Evolutionary conservation across 148 eudicot species (phyloP), one percentile per base, ranked within the genome.

Genomic region (Polygonum aviculare): DNA sequence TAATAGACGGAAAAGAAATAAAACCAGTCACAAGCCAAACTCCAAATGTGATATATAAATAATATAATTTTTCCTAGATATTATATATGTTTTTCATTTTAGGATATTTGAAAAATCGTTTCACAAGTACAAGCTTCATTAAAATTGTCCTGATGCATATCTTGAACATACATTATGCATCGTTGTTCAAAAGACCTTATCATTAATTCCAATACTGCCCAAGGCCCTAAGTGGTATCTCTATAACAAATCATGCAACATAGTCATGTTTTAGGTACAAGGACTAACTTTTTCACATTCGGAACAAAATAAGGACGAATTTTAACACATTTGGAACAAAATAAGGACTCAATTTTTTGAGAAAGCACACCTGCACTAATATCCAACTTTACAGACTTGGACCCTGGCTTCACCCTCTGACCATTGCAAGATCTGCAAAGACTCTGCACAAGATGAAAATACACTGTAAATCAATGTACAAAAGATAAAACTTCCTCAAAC

Each of bases 361-460:
- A 38, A 67, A 67, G 73, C 35, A 77, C 80, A 85, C 88, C 88
- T 48, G 85, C 82, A 75, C 81, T 79, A 48, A 85, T 80, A 72
- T 85, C 88, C 80, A 85, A 73, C 72, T 55, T 82, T 4, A 82
- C 80, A 59, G 88, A 78, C 79, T 82, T 85, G 38, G 88, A 69
- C 19, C 88, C 88, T 52, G 14, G 75, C 62, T 76, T 80, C 79
- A 85, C 84, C 70, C 82, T 73, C 7, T 80, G 48, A 35, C 88
- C 88, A 54, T 69, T 72, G 75, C 88, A 85, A 10, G 88, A 72
- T 44, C 76, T 80, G 79, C 88, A 85, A 63, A 73, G 80, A 22
- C 73, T 75, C 88, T 85, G 81, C 36, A 60, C 36, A 41, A 41
- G 18, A 26, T 44, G 39, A 63, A 19, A 12, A 63, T 12, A 76